Percentiles rank a stretch among this genome's conserved stretches.
Evolutionary conservation across 352 stramenopile species (phyloP).

Genomic region (Phytophthora hybrid): DNA sequence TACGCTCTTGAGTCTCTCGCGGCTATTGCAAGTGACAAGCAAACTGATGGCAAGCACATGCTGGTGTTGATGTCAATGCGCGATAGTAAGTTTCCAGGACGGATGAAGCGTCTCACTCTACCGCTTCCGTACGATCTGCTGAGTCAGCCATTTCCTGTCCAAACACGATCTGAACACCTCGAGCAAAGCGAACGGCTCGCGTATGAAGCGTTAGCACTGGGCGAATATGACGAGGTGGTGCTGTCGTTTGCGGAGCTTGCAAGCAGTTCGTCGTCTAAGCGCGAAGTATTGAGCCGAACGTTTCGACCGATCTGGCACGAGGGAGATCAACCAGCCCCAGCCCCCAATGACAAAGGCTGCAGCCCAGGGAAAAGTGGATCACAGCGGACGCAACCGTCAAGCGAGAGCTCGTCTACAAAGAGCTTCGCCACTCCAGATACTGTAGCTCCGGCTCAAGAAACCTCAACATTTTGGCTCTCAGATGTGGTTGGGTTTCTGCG

Average conservation of each 20-base stretch:
- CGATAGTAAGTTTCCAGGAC: conserved; percentile 81
- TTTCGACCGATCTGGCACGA: conserved; percentile 50
- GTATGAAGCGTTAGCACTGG: conserved; percentile 53
- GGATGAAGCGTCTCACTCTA: conserved; percentile 73
- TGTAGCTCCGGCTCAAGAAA: neutral
- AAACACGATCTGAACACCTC: conserved; percentile 65
- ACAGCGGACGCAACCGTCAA: neutral
- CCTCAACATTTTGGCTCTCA: conserved; percentile 22
- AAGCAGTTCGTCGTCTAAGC: conserved; percentile 24
- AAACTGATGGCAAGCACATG: conserved; percentile 19
- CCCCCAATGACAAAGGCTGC: neutral
- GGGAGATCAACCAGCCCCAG: conserved; percentile 19
- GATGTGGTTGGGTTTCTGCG: conserved; percentile 26
- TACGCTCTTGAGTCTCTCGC: conserved; percentile 50
- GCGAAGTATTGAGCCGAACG: conserved; percentile 50
- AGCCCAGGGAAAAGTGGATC: conserved; percentile 10
- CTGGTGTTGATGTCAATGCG: conserved; percentile 76
- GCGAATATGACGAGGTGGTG: conserved; percentile 45
- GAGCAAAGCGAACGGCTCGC: conserved; percentile 54
- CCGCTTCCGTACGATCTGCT: conserved; percentile 65
- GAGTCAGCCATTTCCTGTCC: conserved; percentile 59
- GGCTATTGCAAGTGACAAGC: conserved; percentile 10
- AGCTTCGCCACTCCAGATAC: neutral
- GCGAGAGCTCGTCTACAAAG: neutral
- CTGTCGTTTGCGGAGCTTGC: conserved; percentile 62